phyloP scores from a whole-genome alignment of 2,329 filamentous ascomycete species.

The Thelonectria olida region DNA sequence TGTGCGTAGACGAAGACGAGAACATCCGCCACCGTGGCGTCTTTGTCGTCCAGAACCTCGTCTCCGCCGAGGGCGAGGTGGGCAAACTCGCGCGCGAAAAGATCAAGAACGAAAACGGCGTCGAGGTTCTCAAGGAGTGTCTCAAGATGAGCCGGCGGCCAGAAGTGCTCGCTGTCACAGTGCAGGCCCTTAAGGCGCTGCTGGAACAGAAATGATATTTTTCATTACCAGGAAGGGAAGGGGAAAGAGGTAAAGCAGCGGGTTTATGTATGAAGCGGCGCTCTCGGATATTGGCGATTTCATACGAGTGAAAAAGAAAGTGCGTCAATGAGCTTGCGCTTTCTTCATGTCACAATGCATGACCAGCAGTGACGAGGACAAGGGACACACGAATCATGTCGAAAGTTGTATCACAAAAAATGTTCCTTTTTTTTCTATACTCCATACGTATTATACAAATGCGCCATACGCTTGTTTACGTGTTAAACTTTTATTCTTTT shows the following conservation, averaged over 20 bases:
- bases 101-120: constrained; percentile 69
- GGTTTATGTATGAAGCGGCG: constrained; percentile 3
- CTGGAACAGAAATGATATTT: constrained; percentile 53
- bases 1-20: constrained; percentile 79
- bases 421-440: constrained; percentile 18
- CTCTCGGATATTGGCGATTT: constrained; percentile 16
- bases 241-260: not conserved
- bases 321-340: not conserved
- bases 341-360: constrained; percentile 11
- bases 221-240: not conserved
- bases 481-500: constrained; percentile 14
- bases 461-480: constrained; percentile 11
- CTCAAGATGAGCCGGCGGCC: constrained; percentile 74
- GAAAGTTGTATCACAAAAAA: constrained; percentile 12
- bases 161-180: constrained; percentile 75
- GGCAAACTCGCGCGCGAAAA: constrained; percentile 69
- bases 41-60: constrained; percentile 78
- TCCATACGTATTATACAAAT: constrained; percentile 15
- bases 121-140: constrained; percentile 74
- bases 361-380: not conserved
- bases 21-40: constrained; percentile 77
- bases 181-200: constrained; percentile 77
- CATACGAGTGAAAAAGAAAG: constrained; percentile 2
- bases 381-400: constrained; percentile 1
- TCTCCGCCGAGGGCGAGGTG: constrained; percentile 71